Base-by-base conservation (phyloP, 306 rosid genomes). In the Urtica urens region DNA sequence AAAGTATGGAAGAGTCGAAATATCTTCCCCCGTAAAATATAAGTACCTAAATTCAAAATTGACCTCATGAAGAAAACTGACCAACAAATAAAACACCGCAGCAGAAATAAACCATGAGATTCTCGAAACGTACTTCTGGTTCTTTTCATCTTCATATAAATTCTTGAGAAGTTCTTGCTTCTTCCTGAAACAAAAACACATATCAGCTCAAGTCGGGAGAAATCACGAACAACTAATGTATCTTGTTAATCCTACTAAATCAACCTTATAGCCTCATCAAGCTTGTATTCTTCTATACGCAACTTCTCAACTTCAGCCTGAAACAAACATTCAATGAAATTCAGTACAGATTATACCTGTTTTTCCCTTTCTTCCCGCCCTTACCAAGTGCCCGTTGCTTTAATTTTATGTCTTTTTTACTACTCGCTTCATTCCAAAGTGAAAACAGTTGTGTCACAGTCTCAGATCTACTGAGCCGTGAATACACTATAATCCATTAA, bases 271-370 rank as follows among this genome's bases (percentile, higher is more conserved):
- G 55, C 58, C 33, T 75, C 81, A 25, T 83, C 92, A 47, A 87
- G 76, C 58, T 51, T 63, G 56, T 38, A 62, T 59, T 87, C 96
- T 46, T 73, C 71, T 14, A 62, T 78, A 62, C 47, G 64, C 49
- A 79, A 64, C 57, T 63, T 69, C 52, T 53, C 77, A 69, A 78
- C 80, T 63, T 80, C 96, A 64, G 67, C 80, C 96, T 87, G 84
- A 37, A 68, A 72, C 18, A 53, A 68, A 68, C n/a, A n/a, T n/a
- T n/a, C n/a, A n/a, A n/a, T n/a, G n/a, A n/a, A n/a, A n/a, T n/a
- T n/a, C n/a, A n/a, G n/a, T n/a, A n/a, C n/a, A n/a, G n/a, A n/a
- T n/a, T n/a, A n/a, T n/a, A n/a, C n/a, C n/a, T n/a, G n/a, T n/a
- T n/a, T n/a, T n/a, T n/a, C n/a, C n/a, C n/a, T n/a, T n/a, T n/a